phyloP scores from a whole-genome alignment of 305 asterid genomes.

The Rubia occidens region DNA sequence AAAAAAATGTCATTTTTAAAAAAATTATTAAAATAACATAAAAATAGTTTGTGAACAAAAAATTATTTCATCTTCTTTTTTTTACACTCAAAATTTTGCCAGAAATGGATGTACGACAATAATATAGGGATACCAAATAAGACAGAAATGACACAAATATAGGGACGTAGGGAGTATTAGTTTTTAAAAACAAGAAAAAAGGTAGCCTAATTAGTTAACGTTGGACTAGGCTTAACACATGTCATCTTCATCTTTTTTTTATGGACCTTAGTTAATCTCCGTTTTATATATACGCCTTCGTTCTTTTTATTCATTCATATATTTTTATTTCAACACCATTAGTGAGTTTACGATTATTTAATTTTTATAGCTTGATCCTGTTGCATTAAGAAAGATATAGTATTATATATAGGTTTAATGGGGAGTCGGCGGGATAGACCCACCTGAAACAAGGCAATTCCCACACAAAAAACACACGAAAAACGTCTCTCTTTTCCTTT shows the following conservation, averaged over 20 bases:
- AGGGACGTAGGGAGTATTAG: too few relatives aligned
- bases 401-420: neutral
- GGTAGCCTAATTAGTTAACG: neutral
- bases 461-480: neutral
- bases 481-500: neutral
- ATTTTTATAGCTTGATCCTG: neutral
- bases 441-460: conserved; percentile 6
- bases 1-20: too few relatives aligned
- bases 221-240: neutral
- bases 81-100: too few relatives aligned
- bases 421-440: conserved; percentile 4
- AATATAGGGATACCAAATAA: too few relatives aligned
- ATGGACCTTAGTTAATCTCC: neutral
- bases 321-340: neutral
- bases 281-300: neutral
- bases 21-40: too few relatives aligned
- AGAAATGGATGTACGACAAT: too few relatives aligned
- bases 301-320: neutral
- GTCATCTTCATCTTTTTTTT: neutral
- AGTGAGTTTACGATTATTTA: neutral
- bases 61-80: too few relatives aligned
- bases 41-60: too few relatives aligned
- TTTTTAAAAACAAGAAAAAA: too few relatives aligned
- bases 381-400: neutral
- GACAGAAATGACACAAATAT: too few relatives aligned